phyloP scores from a whole-genome alignment of 78 protist species.

The Bigelowiella natans region DNA sequence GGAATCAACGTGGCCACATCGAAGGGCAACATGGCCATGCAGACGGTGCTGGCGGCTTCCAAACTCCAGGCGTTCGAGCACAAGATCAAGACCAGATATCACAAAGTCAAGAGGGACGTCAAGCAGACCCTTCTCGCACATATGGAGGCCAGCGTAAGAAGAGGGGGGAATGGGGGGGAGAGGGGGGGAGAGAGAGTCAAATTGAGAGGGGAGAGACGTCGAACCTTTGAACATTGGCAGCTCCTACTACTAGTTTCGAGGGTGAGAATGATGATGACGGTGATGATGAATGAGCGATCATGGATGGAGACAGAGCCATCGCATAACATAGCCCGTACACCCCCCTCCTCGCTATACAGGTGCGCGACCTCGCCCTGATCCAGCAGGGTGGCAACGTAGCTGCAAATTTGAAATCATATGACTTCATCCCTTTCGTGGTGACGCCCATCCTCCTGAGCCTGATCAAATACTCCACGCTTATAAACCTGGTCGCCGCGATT shows the following conservation, averaged over 20 bases:
- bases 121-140: background rate
- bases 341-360: too few species aligned
- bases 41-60: background rate
- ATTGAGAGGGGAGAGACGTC: too few species aligned
- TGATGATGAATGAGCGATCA: too few species aligned
- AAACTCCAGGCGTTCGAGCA: background rate
- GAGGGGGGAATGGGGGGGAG: too few species aligned
- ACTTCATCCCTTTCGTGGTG: background rate
- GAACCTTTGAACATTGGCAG: too few species aligned
- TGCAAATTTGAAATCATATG: background rate
- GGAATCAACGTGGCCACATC: background rate
- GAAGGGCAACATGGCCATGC: background rate
- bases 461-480: background rate
- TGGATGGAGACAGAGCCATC: too few species aligned
- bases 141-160: background rate
- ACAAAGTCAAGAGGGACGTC: background rate
- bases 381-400: background rate
- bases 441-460: background rate
- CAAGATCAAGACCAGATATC: background rate
- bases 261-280: too few species aligned
- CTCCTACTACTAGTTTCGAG: too few species aligned
- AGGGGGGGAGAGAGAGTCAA: too few species aligned
- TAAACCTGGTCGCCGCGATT: background rate
- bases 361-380: background rate
- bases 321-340: too few species aligned